phyloP scores from a whole-genome alignment of 2,329 filamentous ascomycete species.

The Ceratocystis colombiana region DNA sequence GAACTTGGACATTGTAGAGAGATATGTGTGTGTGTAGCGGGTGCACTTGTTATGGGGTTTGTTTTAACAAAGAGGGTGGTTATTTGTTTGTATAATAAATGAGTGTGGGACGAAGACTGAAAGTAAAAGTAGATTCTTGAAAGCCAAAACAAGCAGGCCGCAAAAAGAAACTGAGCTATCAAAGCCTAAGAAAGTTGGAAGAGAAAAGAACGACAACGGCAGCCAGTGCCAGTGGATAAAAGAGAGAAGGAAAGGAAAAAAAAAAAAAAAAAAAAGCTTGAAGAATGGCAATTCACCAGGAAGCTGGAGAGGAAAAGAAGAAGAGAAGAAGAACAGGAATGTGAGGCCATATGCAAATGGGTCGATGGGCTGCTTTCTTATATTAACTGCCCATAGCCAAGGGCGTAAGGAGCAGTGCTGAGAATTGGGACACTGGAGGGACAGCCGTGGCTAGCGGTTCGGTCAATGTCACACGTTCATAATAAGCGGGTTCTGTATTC shows the following conservation, averaged over 20 bases:
- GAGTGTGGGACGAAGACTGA: background rate
- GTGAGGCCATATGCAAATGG: background rate
- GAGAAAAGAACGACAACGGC: constrained; percentile 21
- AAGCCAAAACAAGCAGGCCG: background rate
- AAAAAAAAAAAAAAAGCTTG: too few species aligned
- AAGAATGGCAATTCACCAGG: constrained; percentile 17
- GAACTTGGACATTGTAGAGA: constrained; percentile 19
- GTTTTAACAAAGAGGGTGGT: background rate
- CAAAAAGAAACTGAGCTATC: background rate
- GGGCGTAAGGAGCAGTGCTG: background rate
- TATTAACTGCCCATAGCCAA: background rate
- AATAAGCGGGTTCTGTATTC: constrained; percentile 3
- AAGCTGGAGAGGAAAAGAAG: constrained; percentile 16
- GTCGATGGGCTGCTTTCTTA: background rate
- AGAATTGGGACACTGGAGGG: too few species aligned
- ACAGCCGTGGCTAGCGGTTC: too few species aligned
- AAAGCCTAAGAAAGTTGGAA: constrained; percentile 5
- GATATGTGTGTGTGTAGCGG: background rate
- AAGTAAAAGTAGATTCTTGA: background rate
- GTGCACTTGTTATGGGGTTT: background rate
- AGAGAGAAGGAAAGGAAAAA: constrained; percentile 13
- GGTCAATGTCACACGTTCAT: constrained; percentile 3
- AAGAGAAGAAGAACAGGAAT: constrained; percentile 11
- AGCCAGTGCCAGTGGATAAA: constrained; percentile 22
- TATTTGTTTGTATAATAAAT: background rate